A percentile compares a stretch with the other conserved stretches of the same genome.
These are phyloP conservation scores for Saccharomyces hybrid DNA, from an alignment of 1,139 yeast species.

Conservation along the genomic window DNA sequence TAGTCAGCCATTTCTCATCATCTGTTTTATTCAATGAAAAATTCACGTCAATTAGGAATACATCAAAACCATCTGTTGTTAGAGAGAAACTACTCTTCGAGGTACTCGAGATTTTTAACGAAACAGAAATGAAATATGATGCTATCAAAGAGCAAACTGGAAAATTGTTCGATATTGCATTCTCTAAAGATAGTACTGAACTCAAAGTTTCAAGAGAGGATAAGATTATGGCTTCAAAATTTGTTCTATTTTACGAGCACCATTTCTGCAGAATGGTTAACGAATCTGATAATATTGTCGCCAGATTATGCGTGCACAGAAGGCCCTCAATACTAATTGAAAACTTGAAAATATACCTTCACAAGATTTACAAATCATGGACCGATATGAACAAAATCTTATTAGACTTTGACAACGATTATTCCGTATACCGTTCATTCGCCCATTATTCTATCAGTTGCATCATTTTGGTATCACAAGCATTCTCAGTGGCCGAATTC, in stretches of 20 bases:
- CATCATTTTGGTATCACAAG: slow-evolving; percentile 12
- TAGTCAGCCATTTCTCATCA: slow-evolving; percentile 16
- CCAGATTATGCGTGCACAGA: slow-evolving; percentile 15
- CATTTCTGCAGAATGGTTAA: slow-evolving; percentile 11
- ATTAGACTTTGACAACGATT: slow-evolving; percentile 13
- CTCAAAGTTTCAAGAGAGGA: slow-evolving; percentile 8
- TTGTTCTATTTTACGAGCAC: slow-evolving; percentile 14
- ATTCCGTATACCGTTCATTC: slow-evolving; percentile 12
- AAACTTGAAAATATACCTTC: slow-evolving; percentile 5
- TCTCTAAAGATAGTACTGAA: neutral
- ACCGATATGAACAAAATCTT: slow-evolving; percentile 16
- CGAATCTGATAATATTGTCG: slow-evolving; percentile 17
- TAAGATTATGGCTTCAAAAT: slow-evolving; percentile 11
- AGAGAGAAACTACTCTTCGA: slow-evolving; percentile 14
- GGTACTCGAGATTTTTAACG: slow-evolving; percentile 12
- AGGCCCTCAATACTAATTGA: slow-evolving; percentile 4
- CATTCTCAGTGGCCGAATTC: slow-evolving; percentile 7
- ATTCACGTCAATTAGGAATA: slow-evolving; percentile 24
- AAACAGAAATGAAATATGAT: slow-evolving; percentile 11
- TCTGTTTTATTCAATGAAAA: slow-evolving; percentile 22
- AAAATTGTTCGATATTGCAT: slow-evolving; percentile 17
- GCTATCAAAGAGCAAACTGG: slow-evolving; percentile 17
- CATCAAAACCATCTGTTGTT: slow-evolving; percentile 19
- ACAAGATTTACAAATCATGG: slow-evolving; percentile 12
- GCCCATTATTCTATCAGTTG: slow-evolving; percentile 13